Evolutionary conservation across 805 yeast species (phyloP), one percentile per base, ranked within the genome.

Genomic region (Nakazawaea siamensis): DNA sequence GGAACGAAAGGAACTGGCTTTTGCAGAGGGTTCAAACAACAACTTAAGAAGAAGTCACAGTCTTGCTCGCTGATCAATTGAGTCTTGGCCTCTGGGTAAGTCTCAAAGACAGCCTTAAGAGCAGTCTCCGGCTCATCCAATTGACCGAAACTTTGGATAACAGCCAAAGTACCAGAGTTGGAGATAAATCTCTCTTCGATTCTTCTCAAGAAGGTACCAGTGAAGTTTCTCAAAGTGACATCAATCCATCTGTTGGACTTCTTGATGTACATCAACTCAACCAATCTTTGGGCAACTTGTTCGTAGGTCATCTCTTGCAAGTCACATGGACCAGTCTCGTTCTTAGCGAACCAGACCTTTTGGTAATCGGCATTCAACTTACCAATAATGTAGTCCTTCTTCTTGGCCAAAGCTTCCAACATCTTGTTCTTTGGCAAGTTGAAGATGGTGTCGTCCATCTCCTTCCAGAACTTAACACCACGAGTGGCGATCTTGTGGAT

Each of bases 1-100:
- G 99, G 99, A 49, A 92, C 88, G 49, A 92, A 92, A 44, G 98
- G 98, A 55, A 87, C 96, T 23, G 99, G 99, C 66, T 92, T 92
- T 66, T 90, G 97, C 42, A 63, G 53, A 49, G 95, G 95, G 54
- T 77, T 77, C 45, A 77, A 69, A 57, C 95, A 84, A 51, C 80
- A 68, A 57, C 76, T 74, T 62, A 92, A 71, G 73, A 92, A 92
- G 71, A 66, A 83, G 60, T 92, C 97, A 60, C 82, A 76, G 67
- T 92, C 99, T 66, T 88, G 96, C 56, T 94, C 95, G 52, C 84
- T 85, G 57, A 92, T 70, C 55, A 87, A 75, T 66, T 92, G 98
- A 27, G 68, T 65, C 50, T 67, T 73, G 29, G 95, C 87, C 23
- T 62, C 75, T 38, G 94, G 85, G 62, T 78, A 88, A 31, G 77